Evolutionary conservation across 2,329 filamentous ascomycete species (phyloP), one percentile per base, ranked within the genome.

Genomic region (Magnaporthales sp.): DNA sequence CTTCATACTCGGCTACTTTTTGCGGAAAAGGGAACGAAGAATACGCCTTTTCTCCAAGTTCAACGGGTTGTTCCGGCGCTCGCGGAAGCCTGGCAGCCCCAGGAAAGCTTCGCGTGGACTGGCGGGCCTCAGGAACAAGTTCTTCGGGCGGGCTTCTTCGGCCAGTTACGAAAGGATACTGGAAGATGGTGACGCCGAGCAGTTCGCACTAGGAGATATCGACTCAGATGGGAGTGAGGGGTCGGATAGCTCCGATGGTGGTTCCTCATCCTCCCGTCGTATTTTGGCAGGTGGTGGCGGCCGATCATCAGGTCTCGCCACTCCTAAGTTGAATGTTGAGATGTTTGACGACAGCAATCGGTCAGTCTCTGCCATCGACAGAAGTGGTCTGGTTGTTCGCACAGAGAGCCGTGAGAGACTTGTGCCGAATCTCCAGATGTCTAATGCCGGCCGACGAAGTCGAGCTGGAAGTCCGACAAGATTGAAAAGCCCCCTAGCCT

Each of bases 401-500:
- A 96, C 91, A 0, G 94, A 97, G 74, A 96, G 92, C 74, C 83
- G 92, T 66, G 95, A 98, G 74, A 84, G 91, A 67, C 77, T 97
- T 51, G 82, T 84, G 19, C 74, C 86, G 15, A 84, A 80, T 9
- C 70, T 83, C 27, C 82, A 84, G 67, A 81, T 84, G 78, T 75
- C 86, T 68, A 83, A 80, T 64, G 84, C 84, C 1, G 85, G 86
- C 27, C 76, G 86, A 75, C 80, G 85, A 74, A 87, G 85, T 75
- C 79, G 85, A 67, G 80, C 83, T 19, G 80, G 78, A 24, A 88
- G 85, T 71, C 85, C 84, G 9, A 87, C 86, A 10, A 79, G 86
- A 71, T 70, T 83, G 69, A 88, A 88, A 74, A 88, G 84, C 68
- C 84, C 85, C 0, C 73, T 86, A 62, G 82, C 84, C 79, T 77